Evolutionary conservation across 179 eudicot genomes (phyloP).

Genomic region (Beta macrorhiza): DNA sequence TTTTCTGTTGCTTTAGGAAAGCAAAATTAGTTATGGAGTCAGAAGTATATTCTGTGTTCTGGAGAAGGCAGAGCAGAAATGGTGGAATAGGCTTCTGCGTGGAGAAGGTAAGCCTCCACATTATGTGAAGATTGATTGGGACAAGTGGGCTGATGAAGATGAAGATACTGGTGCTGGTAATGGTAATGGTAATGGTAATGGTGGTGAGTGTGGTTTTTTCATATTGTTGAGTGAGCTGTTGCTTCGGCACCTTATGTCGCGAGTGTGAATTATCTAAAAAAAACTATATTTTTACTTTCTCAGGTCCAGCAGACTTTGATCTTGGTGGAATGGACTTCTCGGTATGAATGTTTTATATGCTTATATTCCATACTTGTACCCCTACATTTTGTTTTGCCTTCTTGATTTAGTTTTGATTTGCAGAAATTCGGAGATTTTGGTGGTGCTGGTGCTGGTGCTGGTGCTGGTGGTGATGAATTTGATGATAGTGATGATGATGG

Average conservation of each 20-base stretch:
- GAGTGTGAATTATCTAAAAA: constrained; percentile 1
- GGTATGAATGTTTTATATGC: constrained; percentile 42
- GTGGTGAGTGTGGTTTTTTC: neutral
- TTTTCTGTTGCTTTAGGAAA: constrained; percentile 47
- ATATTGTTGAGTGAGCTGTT: neutral
- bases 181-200: neutral
- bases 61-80: constrained; percentile 72
- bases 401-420: constrained; percentile 19
- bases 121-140: constrained; percentile 96
- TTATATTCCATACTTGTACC: neutral
- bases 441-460: constrained; percentile 21
- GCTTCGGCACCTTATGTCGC: neutral
- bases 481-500: constrained; percentile 83
- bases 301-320: constrained; percentile 67
- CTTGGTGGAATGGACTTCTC: constrained; percentile 96
- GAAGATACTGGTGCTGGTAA: constrained; percentile 50
- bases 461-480: constrained; percentile 46
- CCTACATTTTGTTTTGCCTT: neutral
- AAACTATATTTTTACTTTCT: constrained; percentile 7
- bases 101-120: constrained; percentile 82
- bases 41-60: constrained; percentile 73
- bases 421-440: constrained; percentile 64
- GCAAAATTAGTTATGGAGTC: constrained; percentile 69
- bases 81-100: constrained; percentile 80
- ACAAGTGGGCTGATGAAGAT: constrained; percentile 98